Evolutionary conservation across 208 protist species (phyloP).

Genomic region (Trypanosoma cruzi): DNA sequence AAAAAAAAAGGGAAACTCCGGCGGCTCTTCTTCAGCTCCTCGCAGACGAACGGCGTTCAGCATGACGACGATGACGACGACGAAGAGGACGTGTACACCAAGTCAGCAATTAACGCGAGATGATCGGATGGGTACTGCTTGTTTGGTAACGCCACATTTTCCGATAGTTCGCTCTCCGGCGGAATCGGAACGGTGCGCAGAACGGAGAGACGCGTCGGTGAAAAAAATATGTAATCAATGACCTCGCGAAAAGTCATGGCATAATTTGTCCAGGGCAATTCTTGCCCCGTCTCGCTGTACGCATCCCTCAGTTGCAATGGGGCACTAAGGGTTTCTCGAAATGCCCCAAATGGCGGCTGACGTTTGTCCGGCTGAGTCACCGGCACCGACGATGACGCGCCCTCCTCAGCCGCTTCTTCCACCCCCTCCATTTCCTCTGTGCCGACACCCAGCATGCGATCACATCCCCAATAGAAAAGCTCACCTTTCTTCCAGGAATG

Average conservation of each 20-base stretch:
- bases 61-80: not conserved
- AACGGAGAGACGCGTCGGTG: constrained; percentile 54
- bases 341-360: constrained; percentile 35
- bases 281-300: constrained; percentile 58
- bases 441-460: constrained; percentile 63
- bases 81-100: constrained; percentile 23
- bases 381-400: constrained; percentile 1
- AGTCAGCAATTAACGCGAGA: constrained; percentile 85
- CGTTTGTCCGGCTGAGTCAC: not conserved
- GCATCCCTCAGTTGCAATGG: constrained; percentile 55
- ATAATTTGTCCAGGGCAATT: constrained; percentile 90
- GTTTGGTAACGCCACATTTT: constrained; percentile 87
- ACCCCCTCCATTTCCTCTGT: constrained; percentile 30
- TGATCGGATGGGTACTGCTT: constrained; percentile 91
- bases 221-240: constrained; percentile 92
- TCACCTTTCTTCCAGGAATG: constrained; percentile 86
- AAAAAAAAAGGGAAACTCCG: constrained; percentile 6
- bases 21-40: not conserved
- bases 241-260: constrained; percentile 87
- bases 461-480: constrained; percentile 86
- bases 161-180: constrained; percentile 60
- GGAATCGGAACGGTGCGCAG: constrained; percentile 78
- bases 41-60: not conserved
- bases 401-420: constrained; percentile 8
- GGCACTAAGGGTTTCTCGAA: constrained; percentile 35